phyloP scores from a whole-genome alignment of 345 rosid species.

The Litchi chinensis region DNA sequence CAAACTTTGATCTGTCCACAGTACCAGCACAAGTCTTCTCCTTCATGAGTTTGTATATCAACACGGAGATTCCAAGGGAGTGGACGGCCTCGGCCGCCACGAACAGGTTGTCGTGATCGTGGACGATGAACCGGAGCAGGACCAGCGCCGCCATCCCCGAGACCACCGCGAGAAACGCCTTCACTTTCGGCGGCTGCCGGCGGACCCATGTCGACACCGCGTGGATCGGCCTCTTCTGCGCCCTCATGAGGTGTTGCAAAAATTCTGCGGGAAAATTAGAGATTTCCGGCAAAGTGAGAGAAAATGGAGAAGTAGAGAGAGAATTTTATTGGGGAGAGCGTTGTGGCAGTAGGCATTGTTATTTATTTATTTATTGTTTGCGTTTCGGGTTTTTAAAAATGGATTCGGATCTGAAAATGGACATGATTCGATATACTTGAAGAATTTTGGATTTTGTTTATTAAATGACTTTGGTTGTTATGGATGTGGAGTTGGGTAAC shows the following conservation, averaged over 20 bases:
- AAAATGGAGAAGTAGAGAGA: background rate
- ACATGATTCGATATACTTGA: too few relatives aligned
- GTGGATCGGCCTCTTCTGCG: constrained; percentile 65
- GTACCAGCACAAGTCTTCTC: constrained; percentile 92
- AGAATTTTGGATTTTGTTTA: too few relatives aligned
- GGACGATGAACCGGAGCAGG: constrained; percentile 86
- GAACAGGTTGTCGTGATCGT: constrained; percentile 98
- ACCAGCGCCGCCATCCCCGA: constrained; percentile 91
- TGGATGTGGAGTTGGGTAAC: too few relatives aligned
- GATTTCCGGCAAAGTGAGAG: constrained; percentile 9
- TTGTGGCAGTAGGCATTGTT: background rate
- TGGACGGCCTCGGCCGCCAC: constrained; percentile 99
- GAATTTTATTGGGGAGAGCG: background rate
- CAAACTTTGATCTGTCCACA: background rate
- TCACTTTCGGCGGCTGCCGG: constrained; percentile 96
- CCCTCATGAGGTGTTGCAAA: constrained; percentile 49
- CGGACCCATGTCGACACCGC: constrained; percentile 81
- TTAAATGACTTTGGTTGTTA: too few relatives aligned
- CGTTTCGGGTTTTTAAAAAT: background rate
- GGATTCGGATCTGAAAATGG: too few relatives aligned
- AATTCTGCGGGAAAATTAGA: background rate
- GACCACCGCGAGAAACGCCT: constrained; percentile 90
- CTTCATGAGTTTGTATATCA: constrained; percentile 91
- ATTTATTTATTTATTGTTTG: background rate
- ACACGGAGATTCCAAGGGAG: constrained; percentile 90